phyloP scores from a whole-genome alignment of 306 rosid species.

The Lotus japonicus region DNA sequence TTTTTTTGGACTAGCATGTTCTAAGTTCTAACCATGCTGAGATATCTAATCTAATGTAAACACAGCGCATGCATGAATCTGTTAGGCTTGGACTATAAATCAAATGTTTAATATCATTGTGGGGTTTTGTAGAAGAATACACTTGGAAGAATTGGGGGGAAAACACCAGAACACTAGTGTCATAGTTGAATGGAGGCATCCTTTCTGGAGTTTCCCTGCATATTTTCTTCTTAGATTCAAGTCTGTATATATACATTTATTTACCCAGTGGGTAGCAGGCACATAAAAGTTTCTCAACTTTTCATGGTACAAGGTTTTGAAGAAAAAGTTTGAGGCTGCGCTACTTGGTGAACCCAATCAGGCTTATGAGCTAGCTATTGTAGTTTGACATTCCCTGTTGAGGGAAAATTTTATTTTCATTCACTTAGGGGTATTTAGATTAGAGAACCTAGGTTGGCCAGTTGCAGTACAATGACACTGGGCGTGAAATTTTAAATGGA shows the following conservation, averaged over 20 bases:
- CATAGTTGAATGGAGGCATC: not conserved
- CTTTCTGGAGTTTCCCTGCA: not conserved
- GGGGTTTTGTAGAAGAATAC: not conserved
- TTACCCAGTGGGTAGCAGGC: no score
- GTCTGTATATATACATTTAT: no score
- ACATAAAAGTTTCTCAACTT: no score
- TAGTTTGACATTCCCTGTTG: not conserved
- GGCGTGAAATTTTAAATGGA: not conserved
- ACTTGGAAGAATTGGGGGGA: not conserved
- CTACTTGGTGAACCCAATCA: no score
- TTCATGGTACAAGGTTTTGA: no score
- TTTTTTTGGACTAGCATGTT: not conserved
- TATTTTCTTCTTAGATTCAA: no score
- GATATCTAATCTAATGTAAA: not conserved
- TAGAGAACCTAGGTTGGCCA: not conserved
- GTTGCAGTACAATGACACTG: not conserved
- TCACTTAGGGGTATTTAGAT: not conserved
- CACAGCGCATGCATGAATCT: not conserved
- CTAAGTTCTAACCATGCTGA: not conserved
- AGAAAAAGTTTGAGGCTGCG: not conserved
- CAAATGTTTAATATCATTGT: not conserved
- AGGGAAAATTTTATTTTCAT: not conserved
- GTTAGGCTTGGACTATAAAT: not conserved
- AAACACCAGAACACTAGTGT: not conserved
- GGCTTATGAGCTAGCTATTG: not conserved